Evolutionary conservation across 2,329 filamentous ascomycete species (phyloP), one percentile per base, ranked within the genome.

Genomic region (Xenosphaeropsis pyriputrescens): DNA sequence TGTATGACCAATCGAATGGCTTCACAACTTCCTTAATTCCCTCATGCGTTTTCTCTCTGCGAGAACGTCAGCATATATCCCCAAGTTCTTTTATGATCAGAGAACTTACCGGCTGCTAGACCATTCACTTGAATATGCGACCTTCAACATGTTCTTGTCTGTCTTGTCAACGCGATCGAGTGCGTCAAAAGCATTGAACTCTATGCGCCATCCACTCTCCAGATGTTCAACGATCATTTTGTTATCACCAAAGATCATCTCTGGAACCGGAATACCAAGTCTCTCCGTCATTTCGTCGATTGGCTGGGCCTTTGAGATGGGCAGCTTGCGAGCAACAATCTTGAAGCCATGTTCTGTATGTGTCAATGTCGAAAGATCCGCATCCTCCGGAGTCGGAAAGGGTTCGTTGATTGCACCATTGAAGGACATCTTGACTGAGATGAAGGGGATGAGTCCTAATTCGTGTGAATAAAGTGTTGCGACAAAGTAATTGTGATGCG

Each of bases 211-310:
- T 33, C 76, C 74, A n/a, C 71, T 76, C 15, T 71, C 68, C n/a
- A 63, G 44, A 61, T 96, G 85, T 38, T 76, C 67, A 42, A 98
- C 69, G 6, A 73, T 63, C 31, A 93, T 78, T 41, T 81, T 65
- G 58, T 98, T 98, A 65, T 98, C 88, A 43, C 91, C 91, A 55
- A 98, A 98, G 47, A 98, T 98, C 91, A 98, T 98, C 64, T 98
- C 91, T 7, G 91, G 91, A 31, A 89, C 75, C 14, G 89, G 77
- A 54, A 98, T 95, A 19, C 79, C 78, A 38, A 98, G 70, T 44
- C 72, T 75, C 40, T 69, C 67, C 31, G 79, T 78, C 75, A 98
- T 84, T 29, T 73, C 74, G 54, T 94, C 86, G 54, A 98, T 96
- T 36, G 86, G 83, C 5, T 72, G 82, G 34, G 88, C 77, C 59